Evolutionary conservation across 2,329 filamentous ascomycete genomes (phyloP).

Genomic region (Penicillium sp.): DNA sequence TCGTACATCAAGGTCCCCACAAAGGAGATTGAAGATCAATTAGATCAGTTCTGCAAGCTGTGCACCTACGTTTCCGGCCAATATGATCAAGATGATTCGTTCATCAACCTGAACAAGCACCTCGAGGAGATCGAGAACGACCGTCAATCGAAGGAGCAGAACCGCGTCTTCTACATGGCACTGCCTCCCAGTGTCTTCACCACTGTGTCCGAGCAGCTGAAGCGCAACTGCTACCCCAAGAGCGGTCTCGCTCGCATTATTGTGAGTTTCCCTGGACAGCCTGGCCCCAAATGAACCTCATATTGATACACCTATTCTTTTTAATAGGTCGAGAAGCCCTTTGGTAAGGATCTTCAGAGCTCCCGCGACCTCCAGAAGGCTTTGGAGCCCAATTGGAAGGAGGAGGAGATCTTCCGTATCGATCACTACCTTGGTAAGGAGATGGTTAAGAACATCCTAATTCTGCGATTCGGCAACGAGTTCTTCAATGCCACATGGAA

Average conservation of each 20-base stretch:
- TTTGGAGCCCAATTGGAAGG: constrained; percentile 95
- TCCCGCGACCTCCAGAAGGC: constrained; percentile 93
- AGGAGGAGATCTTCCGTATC: constrained; percentile 98
- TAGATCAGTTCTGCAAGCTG: constrained; percentile 81
- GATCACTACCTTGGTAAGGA: constrained; percentile 99
- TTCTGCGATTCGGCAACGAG: constrained; percentile 95
- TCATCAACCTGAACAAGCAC: constrained; percentile 79
- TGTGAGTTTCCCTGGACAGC: constrained; percentile 53
- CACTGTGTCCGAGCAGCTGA: constrained; percentile 93
- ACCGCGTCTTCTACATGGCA: constrained; percentile 99
- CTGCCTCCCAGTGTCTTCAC: constrained; percentile 97
- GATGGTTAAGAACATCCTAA: constrained; percentile 99
- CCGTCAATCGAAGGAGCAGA: constrained; percentile 66
- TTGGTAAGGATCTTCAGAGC: constrained; percentile 93
- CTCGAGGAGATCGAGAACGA: constrained; percentile 80
- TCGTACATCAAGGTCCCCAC: constrained; percentile 99
- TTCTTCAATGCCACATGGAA: constrained; percentile 99
- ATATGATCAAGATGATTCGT: constrained; percentile 96
- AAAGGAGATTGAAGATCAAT: constrained; percentile 93
- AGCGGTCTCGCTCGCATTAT: constrained; percentile 91
- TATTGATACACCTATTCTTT: constrained; percentile 21
- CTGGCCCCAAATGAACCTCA: not conserved
- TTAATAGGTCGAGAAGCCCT: constrained; percentile 90
- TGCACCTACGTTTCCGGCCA: constrained; percentile 96
- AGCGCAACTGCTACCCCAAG: constrained; percentile 93